Base-by-base conservation (phyloP, 768 basidiomycete species). In the Calocybe gangraenosa region DNA sequence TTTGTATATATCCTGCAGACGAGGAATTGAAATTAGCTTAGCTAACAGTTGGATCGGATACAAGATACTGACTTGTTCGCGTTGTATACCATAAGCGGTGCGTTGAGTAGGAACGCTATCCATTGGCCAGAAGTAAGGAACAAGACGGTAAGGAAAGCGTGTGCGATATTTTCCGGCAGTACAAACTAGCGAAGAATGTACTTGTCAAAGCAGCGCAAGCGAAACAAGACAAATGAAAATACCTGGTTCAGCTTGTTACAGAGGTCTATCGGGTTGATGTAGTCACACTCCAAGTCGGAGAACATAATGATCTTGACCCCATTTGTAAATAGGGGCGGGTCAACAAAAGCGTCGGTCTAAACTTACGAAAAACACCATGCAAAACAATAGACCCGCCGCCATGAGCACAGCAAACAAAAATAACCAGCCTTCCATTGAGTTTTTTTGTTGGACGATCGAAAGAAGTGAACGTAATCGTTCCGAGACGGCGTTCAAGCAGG, bases 161-260 rank as follows among this genome's bases (percentile, higher is more conserved):
- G 96, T 31, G 89, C 88, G 48, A 81, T 80, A 72, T 96, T 93
- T 75, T 99, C 96, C 37, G 96, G 96, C 18, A 98, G 74, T 40
- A 98, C 92, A 62, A 99, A 98, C 95, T 99, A 51, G 9, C 3
- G 17, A 33, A 4, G 48, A 46, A 33, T 22, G 9, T 22, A 19
- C 11, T 7, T 35, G n/a, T 10, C 17, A 13, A 41, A 44, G 17
- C 22, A 23, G 38, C 23, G 10, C 2, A 48, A 25, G 5, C 19
- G 44, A 18, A 11, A 39, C 3, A 46, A n/a, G 25, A 28, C 36
- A 49, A 20, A 22, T 10, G 21, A 37, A 20, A 75, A 37, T 53
- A 95, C 95, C 69, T 93, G 90, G 64, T 98, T 98, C 58, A 98
- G 84, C 75, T 96, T 97, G 71, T 98, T 98, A 71, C 96, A 98